phyloP scores from a whole-genome alignment of 345 rosid genomes.

The Geranium rotundifolium region DNA sequence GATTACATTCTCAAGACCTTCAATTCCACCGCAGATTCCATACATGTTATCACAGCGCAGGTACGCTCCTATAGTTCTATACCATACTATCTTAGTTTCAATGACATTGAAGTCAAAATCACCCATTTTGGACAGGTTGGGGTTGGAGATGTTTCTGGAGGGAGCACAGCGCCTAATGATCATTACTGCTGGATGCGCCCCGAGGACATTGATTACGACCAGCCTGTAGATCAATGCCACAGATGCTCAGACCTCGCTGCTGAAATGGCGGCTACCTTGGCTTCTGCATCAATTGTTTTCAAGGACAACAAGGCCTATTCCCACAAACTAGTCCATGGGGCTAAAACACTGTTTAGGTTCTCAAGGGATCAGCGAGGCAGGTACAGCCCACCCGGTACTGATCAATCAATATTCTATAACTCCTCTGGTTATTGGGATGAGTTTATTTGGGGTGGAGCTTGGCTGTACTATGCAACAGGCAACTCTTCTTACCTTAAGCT shows the following conservation, averaged over 20 bases:
- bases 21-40: slow-evolving; percentile 64
- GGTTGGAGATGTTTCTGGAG: slow-evolving; percentile 76
- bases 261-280: slow-evolving; percentile 95
- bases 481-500: slow-evolving; percentile 62
- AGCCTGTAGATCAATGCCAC: slow-evolving; percentile 59
- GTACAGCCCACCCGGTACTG: slow-evolving; percentile 62
- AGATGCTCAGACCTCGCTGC: slow-evolving; percentile 91
- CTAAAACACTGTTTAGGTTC: slow-evolving; percentile 55
- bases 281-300: slow-evolving; percentile 91
- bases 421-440: slow-evolving; percentile 93
- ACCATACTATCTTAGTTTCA: too few species aligned
- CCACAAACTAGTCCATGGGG: slow-evolving; percentile 88
- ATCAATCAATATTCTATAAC: slow-evolving; percentile 59
- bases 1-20: slow-evolving; percentile 93
- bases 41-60: slow-evolving; percentile 54
- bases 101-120: too few species aligned
- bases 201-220: slow-evolving; percentile 82
- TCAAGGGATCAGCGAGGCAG: slow-evolving; percentile 65
- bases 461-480: slow-evolving; percentile 94
- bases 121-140: slow-evolving; percentile 47
- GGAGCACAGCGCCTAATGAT: slow-evolving; percentile 57
- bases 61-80: slow-evolving; percentile 13
- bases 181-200: slow-evolving; percentile 99
- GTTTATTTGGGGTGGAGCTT: slow-evolving; percentile 86
- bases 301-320: slow-evolving; percentile 91